Percentiles rank a stretch among this genome's conserved stretches.
These are phyloP conservation scores for Aspergillus neotritici DNA, from an alignment of 2,329 filamentous ascomycete genomes.

Conservation along the genomic window DNA sequence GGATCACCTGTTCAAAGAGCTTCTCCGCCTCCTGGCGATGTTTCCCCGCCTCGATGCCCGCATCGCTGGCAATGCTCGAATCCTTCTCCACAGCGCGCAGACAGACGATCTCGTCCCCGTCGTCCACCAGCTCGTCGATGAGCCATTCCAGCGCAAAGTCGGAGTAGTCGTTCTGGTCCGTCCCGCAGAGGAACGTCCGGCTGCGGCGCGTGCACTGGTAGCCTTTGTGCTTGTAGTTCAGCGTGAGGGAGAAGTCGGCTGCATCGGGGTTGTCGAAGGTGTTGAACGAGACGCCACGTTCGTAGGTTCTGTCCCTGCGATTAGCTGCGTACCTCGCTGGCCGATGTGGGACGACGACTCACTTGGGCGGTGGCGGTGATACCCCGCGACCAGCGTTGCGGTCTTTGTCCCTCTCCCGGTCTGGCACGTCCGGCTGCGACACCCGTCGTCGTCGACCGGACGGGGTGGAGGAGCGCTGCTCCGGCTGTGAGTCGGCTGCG, in stretches of 20 bases:
- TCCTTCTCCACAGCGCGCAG: slow-evolving; percentile 83
- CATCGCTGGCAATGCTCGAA: slow-evolving; percentile 59
- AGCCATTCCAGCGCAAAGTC: slow-evolving; percentile 91
- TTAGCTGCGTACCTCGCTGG: not conserved
- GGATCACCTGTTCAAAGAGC: slow-evolving; percentile 69
- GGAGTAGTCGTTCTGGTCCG: slow-evolving; percentile 86
- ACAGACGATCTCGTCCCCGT: slow-evolving; percentile 89
- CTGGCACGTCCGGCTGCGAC: slow-evolving; percentile 17
- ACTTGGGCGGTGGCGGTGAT: slow-evolving; percentile 41
- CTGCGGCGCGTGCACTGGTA: slow-evolving; percentile 76
- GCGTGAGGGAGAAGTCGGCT: slow-evolving; percentile 68
- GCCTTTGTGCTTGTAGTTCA: slow-evolving; percentile 80
- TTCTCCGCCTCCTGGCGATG: slow-evolving; percentile 72
- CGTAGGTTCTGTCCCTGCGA: slow-evolving; percentile 50
- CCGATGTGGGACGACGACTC: slow-evolving; percentile 10
- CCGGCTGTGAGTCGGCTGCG: slow-evolving; percentile 23
- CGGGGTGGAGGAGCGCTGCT: slow-evolving; percentile 23
- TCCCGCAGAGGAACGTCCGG: slow-evolving; percentile 83
- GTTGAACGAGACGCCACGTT: slow-evolving; percentile 66
- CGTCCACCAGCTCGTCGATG: slow-evolving; percentile 84
- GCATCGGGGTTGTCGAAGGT: slow-evolving; percentile 64
- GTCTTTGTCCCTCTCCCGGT: slow-evolving; percentile 17
- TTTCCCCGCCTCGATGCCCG: slow-evolving; percentile 57
- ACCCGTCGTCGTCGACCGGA: slow-evolving; percentile 18
- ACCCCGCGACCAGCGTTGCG: slow-evolving; percentile 23